Conservation (phyloP, 2,329 filamentous ascomycete species). For the Penicillium frequentans region DNA sequence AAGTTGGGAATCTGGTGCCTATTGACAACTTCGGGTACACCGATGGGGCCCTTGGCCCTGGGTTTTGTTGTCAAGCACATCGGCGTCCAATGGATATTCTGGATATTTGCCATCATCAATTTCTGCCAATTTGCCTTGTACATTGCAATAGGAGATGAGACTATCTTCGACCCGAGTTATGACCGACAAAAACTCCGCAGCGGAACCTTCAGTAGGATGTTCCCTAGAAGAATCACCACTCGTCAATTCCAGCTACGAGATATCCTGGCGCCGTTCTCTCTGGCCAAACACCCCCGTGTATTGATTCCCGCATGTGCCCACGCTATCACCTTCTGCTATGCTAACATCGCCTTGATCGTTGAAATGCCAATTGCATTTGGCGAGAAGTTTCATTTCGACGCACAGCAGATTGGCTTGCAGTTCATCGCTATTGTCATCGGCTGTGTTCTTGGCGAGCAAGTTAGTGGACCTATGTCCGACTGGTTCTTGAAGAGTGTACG, state of each 20-base stretch:
- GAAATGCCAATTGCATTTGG: conserved; percentile 60
- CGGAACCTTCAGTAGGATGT: conserved; percentile 38
- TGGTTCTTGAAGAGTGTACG: conserved; percentile 48
- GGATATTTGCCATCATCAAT: conserved; percentile 58
- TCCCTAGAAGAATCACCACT: conserved; percentile 49
- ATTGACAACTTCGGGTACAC: conserved; percentile 50
- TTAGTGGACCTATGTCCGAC: conserved; percentile 56
- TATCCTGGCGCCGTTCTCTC: conserved; percentile 51
- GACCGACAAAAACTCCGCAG: conserved; percentile 15
- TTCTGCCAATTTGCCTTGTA: conserved; percentile 55
- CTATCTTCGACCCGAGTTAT: conserved; percentile 49
- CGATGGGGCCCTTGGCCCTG: conserved; percentile 34
- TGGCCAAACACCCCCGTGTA: conserved; percentile 47
- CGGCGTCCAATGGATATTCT: conserved; percentile 59
- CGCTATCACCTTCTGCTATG: conserved; percentile 57
- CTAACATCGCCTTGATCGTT: conserved; percentile 54
- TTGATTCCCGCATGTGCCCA: conserved; percentile 54
- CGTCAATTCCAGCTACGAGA: conserved; percentile 46
- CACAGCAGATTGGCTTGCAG: conserved; percentile 59
- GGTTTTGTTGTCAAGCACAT: conserved; percentile 49
- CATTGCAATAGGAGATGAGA: conserved; percentile 54
- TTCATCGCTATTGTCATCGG: conserved; percentile 59
- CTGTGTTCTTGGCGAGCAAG: conserved; percentile 58
- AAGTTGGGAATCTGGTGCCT: conserved; percentile 57
- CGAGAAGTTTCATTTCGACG: conserved; percentile 56